Conservation (phyloP, 2,329 filamentous ascomycete genomes). For the Scortechinia acanthostroma region DNA sequence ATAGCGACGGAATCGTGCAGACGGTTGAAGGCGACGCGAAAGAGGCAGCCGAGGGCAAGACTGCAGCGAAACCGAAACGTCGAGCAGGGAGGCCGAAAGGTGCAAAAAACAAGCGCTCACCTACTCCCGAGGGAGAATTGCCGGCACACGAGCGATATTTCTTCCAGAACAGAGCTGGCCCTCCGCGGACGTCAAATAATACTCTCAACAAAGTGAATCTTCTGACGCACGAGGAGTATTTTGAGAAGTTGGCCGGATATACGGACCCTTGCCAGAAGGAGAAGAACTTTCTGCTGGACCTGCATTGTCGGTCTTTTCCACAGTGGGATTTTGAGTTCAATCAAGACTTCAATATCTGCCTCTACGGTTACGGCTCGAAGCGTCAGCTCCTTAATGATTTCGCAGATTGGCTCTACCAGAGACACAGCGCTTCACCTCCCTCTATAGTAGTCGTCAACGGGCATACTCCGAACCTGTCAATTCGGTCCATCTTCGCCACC, state of each 20-base stretch:
- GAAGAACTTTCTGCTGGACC: conserved; percentile 39
- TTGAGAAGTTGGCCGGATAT: conserved; percentile 37
- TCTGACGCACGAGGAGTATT: conserved; percentile 59
- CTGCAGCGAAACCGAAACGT: conserved; percentile 4
- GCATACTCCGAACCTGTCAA: conserved; percentile 35
- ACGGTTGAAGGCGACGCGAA: not conserved
- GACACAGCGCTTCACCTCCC: conserved; percentile 7
- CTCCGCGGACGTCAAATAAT: conserved; percentile 55
- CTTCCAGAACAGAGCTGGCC: conserved; percentile 56
- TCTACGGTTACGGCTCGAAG: conserved; percentile 64
- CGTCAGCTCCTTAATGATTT: conserved; percentile 46
- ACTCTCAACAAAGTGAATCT: conserved; percentile 46
- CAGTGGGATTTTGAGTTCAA: conserved; percentile 63
- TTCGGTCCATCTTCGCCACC: conserved; percentile 37
- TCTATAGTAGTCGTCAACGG: conserved; percentile 57
- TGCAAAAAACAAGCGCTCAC: conserved; percentile 35
- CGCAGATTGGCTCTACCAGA: conserved; percentile 41
- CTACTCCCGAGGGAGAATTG: conserved; percentile 53
- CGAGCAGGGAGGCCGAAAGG: not conserved
- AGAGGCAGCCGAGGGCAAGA: conserved; percentile 8
- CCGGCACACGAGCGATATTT: conserved; percentile 63
- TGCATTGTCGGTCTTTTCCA: conserved; percentile 52
- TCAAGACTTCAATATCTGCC: conserved; percentile 57
- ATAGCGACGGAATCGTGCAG: conserved; percentile 5
- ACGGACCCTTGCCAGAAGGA: conserved; percentile 45